Evolutionary conservation across 208 protist genomes (phyloP), one percentile per base, ranked within the genome.

Genomic region (Vickermania ingenoplastis): DNA sequence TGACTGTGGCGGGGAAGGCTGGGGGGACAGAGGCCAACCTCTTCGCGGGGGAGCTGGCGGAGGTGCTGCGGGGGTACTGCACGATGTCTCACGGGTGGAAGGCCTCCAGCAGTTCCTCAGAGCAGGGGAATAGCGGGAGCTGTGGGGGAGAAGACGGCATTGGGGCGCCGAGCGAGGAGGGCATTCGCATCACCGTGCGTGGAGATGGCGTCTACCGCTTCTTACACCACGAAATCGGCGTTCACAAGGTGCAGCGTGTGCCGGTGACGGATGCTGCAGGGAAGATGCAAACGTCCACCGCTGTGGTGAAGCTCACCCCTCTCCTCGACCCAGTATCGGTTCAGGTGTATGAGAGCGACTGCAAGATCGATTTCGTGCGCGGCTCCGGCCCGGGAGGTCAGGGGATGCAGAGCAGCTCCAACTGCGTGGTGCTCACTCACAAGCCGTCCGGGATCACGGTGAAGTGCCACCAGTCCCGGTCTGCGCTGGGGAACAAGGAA

Each of bases 231-330:
- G 89, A 95, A 53, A 93, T 93, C 63, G 89, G 89, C 25, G 84
- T 95, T 0, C 89, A 95, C 68, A 91, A 92, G 41, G 86, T 95
- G n/a, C 89, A 95, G 56, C 86, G 89, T 0, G 89, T 95, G 14
- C 89, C 89, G 45, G 76, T 93, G 25, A 93, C 89, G 24, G 89
- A 95, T 64, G 76, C 81, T 3, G 62, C 69, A 25, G 89, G 89
- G 1, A 92, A 92, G 53, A 95, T 95, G 89, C 89, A 95, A 56
- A 95, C 89, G 1, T 93, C 86, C 2, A 95, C 89, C 2, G 89
- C 89, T 13, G 77, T 85, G 24, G 74, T 95, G 21, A 92, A 81
- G 4, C 75, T 95, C 61, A 90, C 92, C 77, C 89, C 89, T 0
- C 67, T 89, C 17, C 78, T 93, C 27, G 77, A 92, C 64, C 83